These are phyloP conservation scores for Aureoboletus auriporus DNA, from an alignment of 768 basidiomycete genomes.

Conservation along the genomic window DNA sequence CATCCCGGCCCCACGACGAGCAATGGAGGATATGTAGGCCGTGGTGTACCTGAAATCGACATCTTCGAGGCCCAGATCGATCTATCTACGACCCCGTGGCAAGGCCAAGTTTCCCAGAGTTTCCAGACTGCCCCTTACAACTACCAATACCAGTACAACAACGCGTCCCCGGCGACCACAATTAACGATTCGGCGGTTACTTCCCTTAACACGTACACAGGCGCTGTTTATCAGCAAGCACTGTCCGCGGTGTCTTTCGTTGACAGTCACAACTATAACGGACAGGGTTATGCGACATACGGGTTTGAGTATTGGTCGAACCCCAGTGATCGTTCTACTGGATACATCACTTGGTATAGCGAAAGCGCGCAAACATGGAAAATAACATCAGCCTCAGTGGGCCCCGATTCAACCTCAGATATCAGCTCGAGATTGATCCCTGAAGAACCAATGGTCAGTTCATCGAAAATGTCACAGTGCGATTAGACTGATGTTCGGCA, in stretches of 20 bases:
- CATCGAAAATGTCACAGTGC: slow-evolving; percentile 1
- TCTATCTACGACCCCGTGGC: slow-evolving; percentile 37
- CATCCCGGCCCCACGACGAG: slow-evolving; percentile 73
- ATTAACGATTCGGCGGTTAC: slow-evolving; percentile 53
- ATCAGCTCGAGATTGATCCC: slow-evolving; percentile 67
- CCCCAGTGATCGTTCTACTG: slow-evolving; percentile 57
- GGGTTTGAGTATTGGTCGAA: slow-evolving; percentile 82
- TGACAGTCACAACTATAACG: slow-evolving; percentile 53
- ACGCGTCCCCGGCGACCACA: slow-evolving; percentile 45
- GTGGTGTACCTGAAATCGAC: slow-evolving; percentile 91
- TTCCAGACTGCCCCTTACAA: slow-evolving; percentile 81
- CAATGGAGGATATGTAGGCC: slow-evolving; percentile 44
- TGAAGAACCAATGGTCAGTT: slow-evolving; percentile 89
- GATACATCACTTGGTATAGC: slow-evolving; percentile 83
- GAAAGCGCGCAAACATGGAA: slow-evolving; percentile 69
- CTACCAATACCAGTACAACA: slow-evolving; percentile 58
- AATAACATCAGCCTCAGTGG: slow-evolving; percentile 60
- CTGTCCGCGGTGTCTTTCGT: slow-evolving; percentile 59
- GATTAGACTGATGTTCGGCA: slow-evolving; percentile 26
- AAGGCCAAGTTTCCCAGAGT: slow-evolving; percentile 75
- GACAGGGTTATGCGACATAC: slow-evolving; percentile 53
- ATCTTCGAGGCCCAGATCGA: slow-evolving; percentile 82
- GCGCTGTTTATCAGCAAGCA: slow-evolving; percentile 73
- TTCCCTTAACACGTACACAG: slow-evolving; percentile 61
- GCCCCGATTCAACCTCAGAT: slow-evolving; percentile 52